Conservation (phyloP, 495 filamentous ascomycete species). For the Tuber melanosporum region DNA sequence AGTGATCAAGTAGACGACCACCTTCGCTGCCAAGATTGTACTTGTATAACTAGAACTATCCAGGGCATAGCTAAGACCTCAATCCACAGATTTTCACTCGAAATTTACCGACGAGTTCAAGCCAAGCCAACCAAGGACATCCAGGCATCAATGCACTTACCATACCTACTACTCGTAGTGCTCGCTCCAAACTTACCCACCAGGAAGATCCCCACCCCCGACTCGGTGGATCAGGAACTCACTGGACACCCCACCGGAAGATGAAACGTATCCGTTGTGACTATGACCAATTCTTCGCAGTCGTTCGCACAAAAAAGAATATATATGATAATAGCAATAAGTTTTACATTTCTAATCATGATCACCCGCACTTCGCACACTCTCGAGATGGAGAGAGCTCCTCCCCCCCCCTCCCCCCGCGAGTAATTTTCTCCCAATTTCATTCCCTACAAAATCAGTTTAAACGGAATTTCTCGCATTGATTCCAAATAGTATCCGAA, state of each 20-base stretch:
- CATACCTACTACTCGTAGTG: not conserved
- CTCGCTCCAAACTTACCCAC: not conserved
- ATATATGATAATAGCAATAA: too few species aligned
- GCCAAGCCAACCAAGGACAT: not conserved
- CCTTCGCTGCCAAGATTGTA: not conserved
- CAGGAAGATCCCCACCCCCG: not conserved
- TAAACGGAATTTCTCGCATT: not conserved
- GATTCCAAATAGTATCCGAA: not conserved
- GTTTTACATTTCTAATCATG: too few species aligned
- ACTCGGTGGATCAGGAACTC: not conserved
- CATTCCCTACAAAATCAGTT: not conserved
- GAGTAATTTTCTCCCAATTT: not conserved
- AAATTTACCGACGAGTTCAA: not conserved
- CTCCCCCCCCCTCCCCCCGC: not conserved
- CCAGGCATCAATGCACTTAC: not conserved
- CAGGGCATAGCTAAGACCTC: not conserved
- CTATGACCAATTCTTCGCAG: not conserved
- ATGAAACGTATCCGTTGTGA: not conserved
- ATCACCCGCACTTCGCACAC: not conserved
- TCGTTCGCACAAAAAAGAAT: not conserved
- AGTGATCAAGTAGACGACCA: too few species aligned
- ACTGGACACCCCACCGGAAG: not conserved
- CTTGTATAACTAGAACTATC: not conserved
- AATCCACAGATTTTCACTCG: not conserved
- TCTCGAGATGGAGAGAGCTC: not conserved